A percentile compares a stretch with the other conserved stretches of the same genome.
Evolutionary conservation across 1,139 yeast species (phyloP).

Genomic region (Diutina ranongensis): DNA sequence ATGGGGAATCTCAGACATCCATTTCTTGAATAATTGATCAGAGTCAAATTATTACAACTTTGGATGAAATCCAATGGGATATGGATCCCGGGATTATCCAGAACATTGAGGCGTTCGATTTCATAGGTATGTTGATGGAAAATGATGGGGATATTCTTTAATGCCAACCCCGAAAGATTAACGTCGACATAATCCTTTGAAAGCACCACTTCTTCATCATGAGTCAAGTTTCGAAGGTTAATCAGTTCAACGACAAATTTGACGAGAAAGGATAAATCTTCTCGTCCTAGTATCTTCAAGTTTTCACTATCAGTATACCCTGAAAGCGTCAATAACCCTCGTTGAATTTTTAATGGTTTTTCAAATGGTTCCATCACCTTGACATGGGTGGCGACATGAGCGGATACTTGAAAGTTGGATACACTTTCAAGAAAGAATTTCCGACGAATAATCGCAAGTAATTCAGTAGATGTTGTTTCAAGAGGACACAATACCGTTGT

Average conservation of each 20-base stretch:
- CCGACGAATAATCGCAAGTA: conserved; percentile 55
- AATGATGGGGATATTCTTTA: conserved; percentile 76
- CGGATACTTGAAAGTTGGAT: conserved; percentile 67
- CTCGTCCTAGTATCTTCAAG: conserved; percentile 71
- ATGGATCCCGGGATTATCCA: conserved; percentile 77
- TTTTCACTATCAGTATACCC: conserved; percentile 76
- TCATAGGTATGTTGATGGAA: conserved; percentile 76
- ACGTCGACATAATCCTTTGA: conserved; percentile 65
- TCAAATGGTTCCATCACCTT: conserved; percentile 66
- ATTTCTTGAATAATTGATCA: conserved; percentile 59
- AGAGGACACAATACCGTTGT: conserved; percentile 68
- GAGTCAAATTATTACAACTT: conserved; percentile 60
- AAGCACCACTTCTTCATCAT: conserved; percentile 52
- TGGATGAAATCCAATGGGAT: conserved; percentile 82
- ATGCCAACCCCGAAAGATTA: conserved; percentile 59
- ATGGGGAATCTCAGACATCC: conserved; percentile 67
- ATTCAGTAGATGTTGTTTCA: conserved; percentile 67
- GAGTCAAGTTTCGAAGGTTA: conserved; percentile 55
- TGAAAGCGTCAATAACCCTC: conserved; percentile 58
- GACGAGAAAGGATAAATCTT: conserved; percentile 77
- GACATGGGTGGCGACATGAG: conserved; percentile 68
- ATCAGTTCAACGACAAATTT: conserved; percentile 73
- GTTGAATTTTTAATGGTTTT: conserved; percentile 68
- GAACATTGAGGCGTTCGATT: conserved; percentile 72
- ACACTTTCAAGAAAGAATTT: conserved; percentile 67